These are phyloP conservation scores for Pyrus bretschneideri DNA, from an alignment of 306 rosid species.

Conservation along the genomic window DNA sequence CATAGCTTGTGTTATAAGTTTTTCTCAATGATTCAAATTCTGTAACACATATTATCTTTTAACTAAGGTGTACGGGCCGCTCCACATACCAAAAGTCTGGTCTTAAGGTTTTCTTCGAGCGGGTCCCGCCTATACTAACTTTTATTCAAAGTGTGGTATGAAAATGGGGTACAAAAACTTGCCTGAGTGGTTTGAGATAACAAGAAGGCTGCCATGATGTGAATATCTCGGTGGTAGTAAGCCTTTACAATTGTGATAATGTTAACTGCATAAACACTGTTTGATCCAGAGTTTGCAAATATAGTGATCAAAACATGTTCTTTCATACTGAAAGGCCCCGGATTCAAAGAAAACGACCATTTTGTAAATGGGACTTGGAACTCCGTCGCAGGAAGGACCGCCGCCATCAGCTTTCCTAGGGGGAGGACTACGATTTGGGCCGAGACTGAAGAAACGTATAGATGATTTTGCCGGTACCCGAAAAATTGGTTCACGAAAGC, in stretches of 20 bases:
- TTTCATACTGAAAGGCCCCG: slow-evolving; percentile 35
- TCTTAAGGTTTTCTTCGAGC: too few relatives aligned
- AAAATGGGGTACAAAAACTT: not conserved
- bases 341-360: slow-evolving; percentile 26
- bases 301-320: slow-evolving; percentile 35
- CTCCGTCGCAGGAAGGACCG: slow-evolving; percentile 8
- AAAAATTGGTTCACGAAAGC: slow-evolving; percentile 30
- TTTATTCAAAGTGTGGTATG: not conserved
- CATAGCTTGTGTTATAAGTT: not conserved
- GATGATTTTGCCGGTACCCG: slow-evolving; percentile 20
- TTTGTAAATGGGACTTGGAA: slow-evolving; percentile 8
- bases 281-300: slow-evolving; percentile 28
- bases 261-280: slow-evolving; percentile 20
- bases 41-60: not conserved
- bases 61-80: not conserved
- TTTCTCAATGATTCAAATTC: not conserved
- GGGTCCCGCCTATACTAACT: too few relatives aligned
- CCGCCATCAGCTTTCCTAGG: slow-evolving; percentile 29
- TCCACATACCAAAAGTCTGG: too few relatives aligned
- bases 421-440: slow-evolving; percentile 32
- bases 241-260: slow-evolving; percentile 31
- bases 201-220: slow-evolving; percentile 21
- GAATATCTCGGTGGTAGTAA: slow-evolving; percentile 16
- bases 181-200: slow-evolving; percentile 32
- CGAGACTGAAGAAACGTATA: slow-evolving; percentile 13